phyloP scores from a whole-genome alignment of 2,329 filamentous ascomycete species.

The Neurospora crassa region DNA sequence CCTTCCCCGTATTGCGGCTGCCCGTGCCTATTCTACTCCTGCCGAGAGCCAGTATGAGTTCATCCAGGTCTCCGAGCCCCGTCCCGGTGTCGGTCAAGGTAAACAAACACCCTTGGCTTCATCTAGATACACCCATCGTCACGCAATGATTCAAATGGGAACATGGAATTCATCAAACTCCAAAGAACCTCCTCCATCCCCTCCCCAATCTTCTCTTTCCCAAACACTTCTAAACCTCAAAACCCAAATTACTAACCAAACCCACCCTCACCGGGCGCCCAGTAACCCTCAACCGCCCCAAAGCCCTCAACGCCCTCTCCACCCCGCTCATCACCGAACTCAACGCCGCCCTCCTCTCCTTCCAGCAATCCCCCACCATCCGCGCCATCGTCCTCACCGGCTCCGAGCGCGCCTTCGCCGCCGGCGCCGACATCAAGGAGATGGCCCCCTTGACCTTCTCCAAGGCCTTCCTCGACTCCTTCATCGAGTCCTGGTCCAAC shows the following conservation, averaged over 20 bases:
- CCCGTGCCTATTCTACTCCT: slow-evolving; percentile 42
- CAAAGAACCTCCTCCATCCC: background rate
- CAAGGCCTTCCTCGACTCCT: slow-evolving; percentile 77
- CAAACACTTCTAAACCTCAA: background rate
- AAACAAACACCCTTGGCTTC: slow-evolving; percentile 15
- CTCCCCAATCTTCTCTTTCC: background rate
- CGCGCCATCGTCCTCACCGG: slow-evolving; percentile 79
- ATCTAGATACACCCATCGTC: background rate
- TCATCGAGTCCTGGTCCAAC: slow-evolving; percentile 91
- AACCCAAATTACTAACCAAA: background rate
- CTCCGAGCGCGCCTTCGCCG: slow-evolving; percentile 82
- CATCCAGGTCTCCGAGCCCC: slow-evolving; percentile 72
- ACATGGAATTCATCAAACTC: slow-evolving; percentile 2
- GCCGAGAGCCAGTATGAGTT: slow-evolving; percentile 56
- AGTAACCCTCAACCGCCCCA: slow-evolving; percentile 92
- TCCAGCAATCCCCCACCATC: slow-evolving; percentile 61
- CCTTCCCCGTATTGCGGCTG: slow-evolving; percentile 38
- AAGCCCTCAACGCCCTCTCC: slow-evolving; percentile 88
- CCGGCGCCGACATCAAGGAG: slow-evolving; percentile 97
- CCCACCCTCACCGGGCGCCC: background rate
- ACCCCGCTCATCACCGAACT: slow-evolving; percentile 86
- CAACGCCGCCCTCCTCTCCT: slow-evolving; percentile 63
- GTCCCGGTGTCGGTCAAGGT: slow-evolving; percentile 88
- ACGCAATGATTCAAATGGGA: background rate
- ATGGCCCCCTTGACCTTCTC: slow-evolving; percentile 91